These are phyloP conservation scores for Venturia nashicola DNA, from an alignment of 2,329 filamentous ascomycete genomes.

Conservation along the genomic window DNA sequence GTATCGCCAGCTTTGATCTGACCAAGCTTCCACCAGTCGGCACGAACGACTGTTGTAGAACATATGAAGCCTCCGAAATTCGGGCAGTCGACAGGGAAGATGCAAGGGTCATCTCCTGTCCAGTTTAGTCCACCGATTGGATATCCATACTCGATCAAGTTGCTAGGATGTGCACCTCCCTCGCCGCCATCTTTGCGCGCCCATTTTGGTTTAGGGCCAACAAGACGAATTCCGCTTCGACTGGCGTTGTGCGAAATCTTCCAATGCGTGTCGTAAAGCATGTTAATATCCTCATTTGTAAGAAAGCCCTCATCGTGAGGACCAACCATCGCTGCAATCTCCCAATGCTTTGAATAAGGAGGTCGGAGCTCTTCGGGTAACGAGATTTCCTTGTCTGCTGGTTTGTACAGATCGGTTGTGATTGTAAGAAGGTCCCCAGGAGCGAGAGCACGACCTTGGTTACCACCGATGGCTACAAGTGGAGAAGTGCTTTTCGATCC, in stretches of 20 bases:
- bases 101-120: slow-evolving; percentile 48
- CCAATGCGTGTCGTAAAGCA: slow-evolving; percentile 46
- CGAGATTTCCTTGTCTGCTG: slow-evolving; percentile 17
- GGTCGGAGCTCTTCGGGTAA: slow-evolving; percentile 32
- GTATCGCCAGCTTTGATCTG: slow-evolving; percentile 48
- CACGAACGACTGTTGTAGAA: slow-evolving; percentile 42
- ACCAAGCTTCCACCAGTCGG: slow-evolving; percentile 49
- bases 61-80: slow-evolving; percentile 50
- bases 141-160: slow-evolving; percentile 42
- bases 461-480: slow-evolving; percentile 45
- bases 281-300: slow-evolving; percentile 21
- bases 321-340: slow-evolving; percentile 41
- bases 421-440: slow-evolving; percentile 42
- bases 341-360: slow-evolving; percentile 37
- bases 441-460: slow-evolving; percentile 44
- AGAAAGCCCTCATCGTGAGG: slow-evolving; percentile 46
- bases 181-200: slow-evolving; percentile 48
- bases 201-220: slow-evolving; percentile 47
- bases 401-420: slow-evolving; percentile 19
- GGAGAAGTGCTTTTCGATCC: slow-evolving; percentile 48
- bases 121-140: slow-evolving; percentile 46
- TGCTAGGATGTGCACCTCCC: slow-evolving; percentile 50
- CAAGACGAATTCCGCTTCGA: slow-evolving; percentile 46
- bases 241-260: slow-evolving; percentile 50
- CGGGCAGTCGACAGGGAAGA: slow-evolving; percentile 47